Base-by-base conservation (phyloP, 2,329 filamentous ascomycete genomes). In the Ophiostoma perfectum region DNA sequence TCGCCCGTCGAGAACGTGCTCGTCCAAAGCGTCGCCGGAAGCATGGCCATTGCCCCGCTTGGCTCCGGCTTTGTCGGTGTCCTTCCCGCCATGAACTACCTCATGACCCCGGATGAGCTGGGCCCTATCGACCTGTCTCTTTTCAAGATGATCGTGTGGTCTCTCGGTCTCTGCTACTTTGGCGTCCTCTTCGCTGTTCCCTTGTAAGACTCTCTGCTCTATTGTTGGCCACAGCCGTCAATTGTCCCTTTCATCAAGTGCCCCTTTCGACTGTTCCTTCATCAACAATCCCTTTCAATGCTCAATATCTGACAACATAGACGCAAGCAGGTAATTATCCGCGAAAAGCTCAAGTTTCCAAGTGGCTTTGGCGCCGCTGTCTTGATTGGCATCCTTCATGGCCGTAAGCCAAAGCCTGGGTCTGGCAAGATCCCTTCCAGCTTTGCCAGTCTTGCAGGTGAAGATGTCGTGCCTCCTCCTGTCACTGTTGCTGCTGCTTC, bases 151-250 rank as follows among this genome's bases (percentile, higher is more conserved):
- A 88, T 97, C 6, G 77, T 97, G 7, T 99, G 95, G 95, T 91
- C 92, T 39, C 78, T 99, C 67, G 95, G 95, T 0, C 86, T 99
- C 16, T 97, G 93, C 76, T 94, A 98, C 75, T 99, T 99, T 76
- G 95, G 95, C 0, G 95, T 98, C 1, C 89, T 98, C 0, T 98
- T 99, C 80, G 95, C 93, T 0, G 94, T 99, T 14, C 95, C 95
- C 0, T 76, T 98, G 82, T 62, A 62, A 84, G 49, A 18, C 36
- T 14, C 4, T 5, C 16, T 49, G 27, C 38, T 8, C 12, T 55
- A 27, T 27, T 27, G 27, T 27, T 27, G 27, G 1, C 27, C 27
- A 27, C 27, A 27, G 27, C 27, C 27, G 2, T 2, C 27, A 27
- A 27, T 27, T 27, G 27, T 27, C 27, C 27, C 27, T 27, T 1